Percentiles rank a stretch among this genome's conserved stretches.
Conservation (phyloP, 164 flowering plant species). For the Vitis amurensis region DNA sequence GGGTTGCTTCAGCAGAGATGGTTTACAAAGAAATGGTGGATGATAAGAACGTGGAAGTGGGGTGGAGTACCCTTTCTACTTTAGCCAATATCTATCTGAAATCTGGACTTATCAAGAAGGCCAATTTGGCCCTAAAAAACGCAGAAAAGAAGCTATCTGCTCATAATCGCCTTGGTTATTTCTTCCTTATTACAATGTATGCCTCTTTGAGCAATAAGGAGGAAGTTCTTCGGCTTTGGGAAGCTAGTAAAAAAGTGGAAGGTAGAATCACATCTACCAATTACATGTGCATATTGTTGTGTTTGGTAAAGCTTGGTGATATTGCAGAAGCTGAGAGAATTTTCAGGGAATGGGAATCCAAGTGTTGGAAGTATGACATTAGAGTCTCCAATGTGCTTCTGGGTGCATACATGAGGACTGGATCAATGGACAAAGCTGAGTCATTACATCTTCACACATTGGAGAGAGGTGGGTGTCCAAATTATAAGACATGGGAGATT, state of each 20-base stretch:
- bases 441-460: constrained; percentile 42
- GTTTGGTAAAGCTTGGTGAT: constrained; percentile 59
- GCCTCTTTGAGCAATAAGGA: constrained; percentile 42
- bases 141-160: constrained; percentile 54
- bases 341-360: constrained; percentile 50
- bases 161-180: constrained; percentile 40
- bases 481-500: constrained; percentile 75
- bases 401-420: constrained; percentile 52
- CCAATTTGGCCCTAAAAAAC: constrained; percentile 29
- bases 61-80: constrained; percentile 55
- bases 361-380: constrained; percentile 47
- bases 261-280: constrained; percentile 49
- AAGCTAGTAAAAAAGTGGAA: constrained; percentile 42
- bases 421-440: constrained; percentile 52
- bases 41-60: constrained; percentile 43
- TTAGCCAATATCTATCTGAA: constrained; percentile 47
- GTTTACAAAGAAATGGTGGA: constrained; percentile 47
- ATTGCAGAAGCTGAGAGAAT: constrained; percentile 47
- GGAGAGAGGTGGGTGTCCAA: constrained; percentile 59
- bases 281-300: constrained; percentile 45
- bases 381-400: constrained; percentile 65
- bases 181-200: constrained; percentile 55
- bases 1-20: constrained; percentile 35
- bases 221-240: constrained; percentile 57
- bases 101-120: constrained; percentile 37